phyloP scores from a whole-genome alignment of 2,329 filamentous ascomycete genomes.

The Fusarium brevicatenulatum region DNA sequence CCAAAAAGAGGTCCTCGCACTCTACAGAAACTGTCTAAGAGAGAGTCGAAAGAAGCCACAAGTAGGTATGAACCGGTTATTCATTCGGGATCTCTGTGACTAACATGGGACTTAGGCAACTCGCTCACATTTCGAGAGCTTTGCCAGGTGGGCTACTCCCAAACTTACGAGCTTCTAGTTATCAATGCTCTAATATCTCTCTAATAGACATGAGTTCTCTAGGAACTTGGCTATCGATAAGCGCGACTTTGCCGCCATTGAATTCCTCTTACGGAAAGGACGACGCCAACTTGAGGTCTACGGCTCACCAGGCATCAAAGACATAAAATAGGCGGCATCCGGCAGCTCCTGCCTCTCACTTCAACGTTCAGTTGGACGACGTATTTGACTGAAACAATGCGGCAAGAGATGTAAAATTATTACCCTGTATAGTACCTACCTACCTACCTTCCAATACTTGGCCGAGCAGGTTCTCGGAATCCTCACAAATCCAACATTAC shows the following conservation, averaged over 20 bases:
- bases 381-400: neutral
- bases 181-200: neutral
- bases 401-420: constrained; percentile 1
- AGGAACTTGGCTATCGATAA: constrained; percentile 76
- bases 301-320: constrained; percentile 81
- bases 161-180: neutral
- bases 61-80: constrained; percentile 54
- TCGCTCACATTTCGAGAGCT: constrained; percentile 70
- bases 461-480: neutral
- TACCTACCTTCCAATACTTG: constrained; percentile 6
- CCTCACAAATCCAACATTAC: neutral
- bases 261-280: constrained; percentile 86
- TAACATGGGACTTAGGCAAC: constrained; percentile 52
- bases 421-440: neutral
- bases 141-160: constrained; percentile 64
- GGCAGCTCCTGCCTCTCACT: neutral
- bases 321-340: constrained; percentile 60
- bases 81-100: constrained; percentile 1
- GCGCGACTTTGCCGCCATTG: constrained; percentile 86
- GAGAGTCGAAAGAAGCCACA: constrained; percentile 82
- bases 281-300: constrained; percentile 84
- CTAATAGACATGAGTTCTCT: constrained; percentile 76
- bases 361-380: neutral
- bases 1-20: constrained; percentile 85
- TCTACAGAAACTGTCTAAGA: constrained; percentile 88